Evolutionary conservation across 306 rosid species (phyloP), one percentile per base, ranked within the genome.

Genomic region (Ormosia semicastrata): DNA sequence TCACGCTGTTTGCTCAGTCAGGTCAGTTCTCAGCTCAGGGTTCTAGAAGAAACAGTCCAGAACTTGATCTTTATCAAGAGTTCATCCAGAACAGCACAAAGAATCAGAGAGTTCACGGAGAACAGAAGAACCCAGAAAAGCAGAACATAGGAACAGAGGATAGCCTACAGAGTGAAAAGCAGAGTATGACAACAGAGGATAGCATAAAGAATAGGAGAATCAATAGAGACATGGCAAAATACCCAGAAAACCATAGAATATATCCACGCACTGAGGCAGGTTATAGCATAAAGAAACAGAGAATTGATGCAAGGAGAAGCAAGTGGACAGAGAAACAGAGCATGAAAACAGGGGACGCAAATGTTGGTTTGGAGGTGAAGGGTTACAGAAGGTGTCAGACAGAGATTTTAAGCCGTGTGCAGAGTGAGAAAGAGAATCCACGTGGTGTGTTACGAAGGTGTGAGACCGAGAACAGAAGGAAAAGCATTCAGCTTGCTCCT

Each of bases 1-100:
- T 95, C 90, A 78, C 88, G 24, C 86, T 95, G 12, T 90, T 93
- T 24, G 95, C 80, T 8, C 87, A 89, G 80, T 89, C 95, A 0
- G 90, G 95, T 3, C 80, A 78, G 63, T 91, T 89, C 84, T 84
- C 90, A 1, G 78, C 72, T 47, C 71, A 67, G 9, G 89, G 78
- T 14, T 82, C 85, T 2, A 73, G 43, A 56, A 64, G 40, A 71
- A 85, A 66, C 39, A 69, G 12, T 33, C 15, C 71, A 4, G 88
- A 56, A 14, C 73, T 63, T 3, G 89, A 89, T 80, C 72, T 89
- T 13, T 95, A 89, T 49, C 88, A 91, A 3, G 89, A 93, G 68
- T 80, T 93, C 66, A 46, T 90, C 1, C 75, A 75, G 8, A 86
- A 66, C 12, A 87, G 64, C 70, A 85, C 77, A n/a, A 86, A 86